phyloP scores from a whole-genome alignment of 2,329 filamentous ascomycete species.

The Arthroderma sp. region DNA sequence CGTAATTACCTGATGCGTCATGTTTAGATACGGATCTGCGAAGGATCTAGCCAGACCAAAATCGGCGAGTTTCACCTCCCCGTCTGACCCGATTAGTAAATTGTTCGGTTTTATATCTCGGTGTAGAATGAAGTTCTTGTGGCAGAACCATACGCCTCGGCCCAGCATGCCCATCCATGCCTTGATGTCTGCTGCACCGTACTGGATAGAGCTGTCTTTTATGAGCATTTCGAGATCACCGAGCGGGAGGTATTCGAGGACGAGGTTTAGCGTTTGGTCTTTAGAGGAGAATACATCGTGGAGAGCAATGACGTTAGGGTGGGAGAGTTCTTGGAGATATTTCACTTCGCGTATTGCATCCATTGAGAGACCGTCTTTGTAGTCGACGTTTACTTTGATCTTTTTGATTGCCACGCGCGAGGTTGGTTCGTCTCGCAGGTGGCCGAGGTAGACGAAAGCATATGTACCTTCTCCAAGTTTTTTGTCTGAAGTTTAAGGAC shows the following conservation, averaged over 20 bases:
- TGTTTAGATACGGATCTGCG: constrained; percentile 71
- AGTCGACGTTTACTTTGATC: constrained; percentile 44
- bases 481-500: constrained; percentile 44
- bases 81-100: constrained; percentile 81
- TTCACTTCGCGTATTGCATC: constrained; percentile 94
- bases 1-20: constrained; percentile 93
- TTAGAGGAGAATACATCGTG: constrained; percentile 91
- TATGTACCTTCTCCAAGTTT: constrained; percentile 96
- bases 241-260: constrained; percentile 85
- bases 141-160: constrained; percentile 89
- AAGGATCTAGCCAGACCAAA: constrained; percentile 88
- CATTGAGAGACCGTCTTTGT: constrained; percentile 80
- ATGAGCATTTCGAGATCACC: constrained; percentile 93
- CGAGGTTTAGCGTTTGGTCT: constrained; percentile 89
- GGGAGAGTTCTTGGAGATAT: constrained; percentile 82
- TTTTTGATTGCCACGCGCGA: constrained; percentile 59
- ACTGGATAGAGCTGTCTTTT: constrained; percentile 69
- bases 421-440: constrained; percentile 57
- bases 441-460: constrained; percentile 84
- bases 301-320: constrained; percentile 90
- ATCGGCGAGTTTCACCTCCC: constrained; percentile 90
- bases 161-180: constrained; percentile 98
- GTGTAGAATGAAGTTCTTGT: constrained; percentile 85
- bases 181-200: constrained; percentile 84
- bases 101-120: constrained; percentile 99